These are phyloP conservation scores for Ciborinia camelliae DNA, from an alignment of 2,329 filamentous ascomycete genomes.

Conservation along the genomic window DNA sequence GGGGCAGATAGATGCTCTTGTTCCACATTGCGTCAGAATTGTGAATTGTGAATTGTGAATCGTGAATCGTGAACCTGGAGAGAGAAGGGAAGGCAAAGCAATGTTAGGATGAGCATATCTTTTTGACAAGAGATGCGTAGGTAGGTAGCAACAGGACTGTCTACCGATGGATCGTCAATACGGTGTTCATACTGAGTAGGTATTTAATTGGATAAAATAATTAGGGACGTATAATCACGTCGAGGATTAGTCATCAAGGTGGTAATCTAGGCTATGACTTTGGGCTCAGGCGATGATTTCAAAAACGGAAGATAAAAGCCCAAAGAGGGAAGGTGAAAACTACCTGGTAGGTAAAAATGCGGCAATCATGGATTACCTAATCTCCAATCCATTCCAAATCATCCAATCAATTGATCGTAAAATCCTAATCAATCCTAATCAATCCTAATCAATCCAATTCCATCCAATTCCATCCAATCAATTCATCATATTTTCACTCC, in stretches of 20 bases:
- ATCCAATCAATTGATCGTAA: no score
- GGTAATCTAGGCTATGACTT: no score
- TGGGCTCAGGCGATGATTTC: conserved; percentile 1
- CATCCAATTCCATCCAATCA: not conserved
- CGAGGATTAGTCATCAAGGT: no score
- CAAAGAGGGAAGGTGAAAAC: not conserved
- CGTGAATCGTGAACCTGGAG: not conserved
- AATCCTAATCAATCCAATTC: not conserved
- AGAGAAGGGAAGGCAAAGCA: not conserved
- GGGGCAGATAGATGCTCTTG: not conserved
- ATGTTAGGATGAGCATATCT: not conserved
- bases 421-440: not conserved
- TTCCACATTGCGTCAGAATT: not conserved
- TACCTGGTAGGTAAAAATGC: no score
- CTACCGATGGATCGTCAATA: no score
- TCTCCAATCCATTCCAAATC: not conserved
- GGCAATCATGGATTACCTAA: not conserved
- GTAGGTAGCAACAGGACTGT: no score
- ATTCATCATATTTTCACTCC: no score
- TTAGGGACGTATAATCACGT: no score
- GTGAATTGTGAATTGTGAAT: not conserved
- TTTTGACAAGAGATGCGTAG: not conserved
- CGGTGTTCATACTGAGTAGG: no score
- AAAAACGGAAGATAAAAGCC: conserved; percentile 3
- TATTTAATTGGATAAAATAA: no score